Evolutionary conservation across 192 early-diverging fungal genomes (phyloP), one percentile per base, ranked within the genome.

Genomic region (Spizellomyces punctatus): DNA sequence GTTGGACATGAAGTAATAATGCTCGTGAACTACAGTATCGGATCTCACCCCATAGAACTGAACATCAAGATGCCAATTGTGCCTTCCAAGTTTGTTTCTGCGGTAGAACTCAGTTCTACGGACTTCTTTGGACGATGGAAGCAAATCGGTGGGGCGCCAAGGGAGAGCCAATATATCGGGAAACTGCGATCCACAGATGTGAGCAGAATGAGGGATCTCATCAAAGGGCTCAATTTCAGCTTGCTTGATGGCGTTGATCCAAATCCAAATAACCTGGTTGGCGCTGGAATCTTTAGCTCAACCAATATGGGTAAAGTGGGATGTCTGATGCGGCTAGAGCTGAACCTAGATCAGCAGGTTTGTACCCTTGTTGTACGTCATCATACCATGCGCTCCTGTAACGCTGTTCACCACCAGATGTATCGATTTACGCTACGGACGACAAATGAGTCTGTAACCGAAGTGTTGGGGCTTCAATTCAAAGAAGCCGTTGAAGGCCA

Each of bases 41-140:
- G 89, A 8, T 70, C 69, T 5, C 77, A 80, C 16, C 67, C 72
- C 10, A 70, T 74, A 17, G 6, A 50, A 0, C 70, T 93, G 10
- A 85, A 88, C 64, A 78, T 98, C 42, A 85, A 87, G 46, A 65
- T 98, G 48, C 98, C 98, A 0, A 82, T 98, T 9, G 81, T 86
- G 7, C 69, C 94, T 22, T 83, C 89, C 16, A 96, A 98, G 66
- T 99, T 99, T 69, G 85, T 95, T 70, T 91, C 93, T 36, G 90
- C 91, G 2, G 91, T 95, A 10, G 78, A 82, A 47, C 86, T 99
- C 57, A 71, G 88, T 22, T 85, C 90, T 6, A 43, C 71, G 8
- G 92, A 93, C 69, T 99, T 96, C 75, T 95, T 99, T 71, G 76
- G 81, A 10, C 84, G 97, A 17, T 99, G 98, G 98, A 90, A 90